Base-by-base conservation (phyloP, 805 yeast species). In the Saccharomycopsis lassenensis region DNA sequence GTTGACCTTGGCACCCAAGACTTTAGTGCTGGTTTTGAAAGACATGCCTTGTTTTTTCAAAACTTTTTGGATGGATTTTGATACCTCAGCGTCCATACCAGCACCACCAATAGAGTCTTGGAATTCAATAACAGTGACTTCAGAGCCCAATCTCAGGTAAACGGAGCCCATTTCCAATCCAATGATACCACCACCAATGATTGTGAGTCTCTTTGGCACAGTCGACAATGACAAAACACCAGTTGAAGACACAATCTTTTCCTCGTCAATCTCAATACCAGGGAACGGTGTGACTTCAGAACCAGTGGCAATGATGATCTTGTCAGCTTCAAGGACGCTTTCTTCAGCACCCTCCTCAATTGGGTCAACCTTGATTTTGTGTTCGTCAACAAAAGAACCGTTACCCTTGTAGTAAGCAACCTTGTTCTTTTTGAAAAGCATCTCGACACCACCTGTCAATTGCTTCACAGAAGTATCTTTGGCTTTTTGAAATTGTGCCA, bases 131-230 rank as follows among this genome's bases (percentile, higher is more conserved):
- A 91, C 80, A 29, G 96, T 89, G 46, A 91, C 98, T 66, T 91
- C 86, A 29, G 95, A 67, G 30, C 99, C 99, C 52, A 91, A 67
- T 64, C 98, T 77, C 41, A 87, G 66, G 79, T 93, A 91, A 32
- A 91, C 99, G 18, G 97, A 87, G 46, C 95, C 98, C 95, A 91
- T 91, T 69, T 91, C 99, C 50, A 91, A 74, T 56, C 99, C 99
- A 58, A 91, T 91, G 66, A 91, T 89, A 71, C 99, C 98, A 65
- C 95, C 99, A 59, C 99, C 99, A 53, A 91, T 89, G 63, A 91
- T 77, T 49, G 89, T 80, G 56, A 91, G 54, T 58, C 70, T 77
- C 71, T 91, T 86, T 56, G 99, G 99, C 41, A 91, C 70, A 67
- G 87, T 95, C 59, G 74, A 71, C 52, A 91, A 70, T 17, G 80